Evolutionary conservation across 2,329 filamentous ascomycete genomes (phyloP), one percentile per base, ranked within the genome.

Genomic region (Stenocarpella maydis): DNA sequence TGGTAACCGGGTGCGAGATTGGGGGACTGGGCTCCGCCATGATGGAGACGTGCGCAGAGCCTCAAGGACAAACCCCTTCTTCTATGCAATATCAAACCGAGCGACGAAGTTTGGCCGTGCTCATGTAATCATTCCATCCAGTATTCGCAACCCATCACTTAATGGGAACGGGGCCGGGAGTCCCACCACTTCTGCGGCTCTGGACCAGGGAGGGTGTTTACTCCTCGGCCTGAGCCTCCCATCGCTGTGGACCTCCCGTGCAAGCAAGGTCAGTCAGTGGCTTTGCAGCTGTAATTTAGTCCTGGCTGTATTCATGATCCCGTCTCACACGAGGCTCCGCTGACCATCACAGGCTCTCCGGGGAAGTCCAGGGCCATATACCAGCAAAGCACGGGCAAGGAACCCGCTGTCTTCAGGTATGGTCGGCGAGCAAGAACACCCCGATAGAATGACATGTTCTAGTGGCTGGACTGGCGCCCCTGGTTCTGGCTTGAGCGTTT

Each of bases 181-280:
- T n/a, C 28, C 58, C 41, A 61, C 55, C 3, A 14, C 55, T n/a
- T 31, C 58, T 63, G 43, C 28, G 26, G n/a, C 58, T 49, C 58
- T 49, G 43, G 34, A 63, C 19, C 28, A 8, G 28, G 8, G 21
- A 17, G 41, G n/a, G 14, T 39, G 55, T 45, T 63, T 28, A 37
- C 28, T 47, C 41, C 43, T 63, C n/a, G 58, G 15, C 4, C 41
- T 63, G 28, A 37, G 58, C 58, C 49, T 37, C 43, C 37, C 58
- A 63, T 43, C 58, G 58, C 58, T 63, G 58, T 63, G 58, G 58
- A 63, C 49, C 58, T 12, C 41, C 41, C 2, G 34, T 9, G 34
- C 55, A 61, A 28, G 26, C 14, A 17, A 21, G 39, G 41, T 31
- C 12, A 31, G 26, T 41, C 39, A 61, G 55, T 61, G 41, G 41